phyloP scores from a whole-genome alignment of 1,284 basidiomycete species.

The Entoloma clypeatum region DNA sequence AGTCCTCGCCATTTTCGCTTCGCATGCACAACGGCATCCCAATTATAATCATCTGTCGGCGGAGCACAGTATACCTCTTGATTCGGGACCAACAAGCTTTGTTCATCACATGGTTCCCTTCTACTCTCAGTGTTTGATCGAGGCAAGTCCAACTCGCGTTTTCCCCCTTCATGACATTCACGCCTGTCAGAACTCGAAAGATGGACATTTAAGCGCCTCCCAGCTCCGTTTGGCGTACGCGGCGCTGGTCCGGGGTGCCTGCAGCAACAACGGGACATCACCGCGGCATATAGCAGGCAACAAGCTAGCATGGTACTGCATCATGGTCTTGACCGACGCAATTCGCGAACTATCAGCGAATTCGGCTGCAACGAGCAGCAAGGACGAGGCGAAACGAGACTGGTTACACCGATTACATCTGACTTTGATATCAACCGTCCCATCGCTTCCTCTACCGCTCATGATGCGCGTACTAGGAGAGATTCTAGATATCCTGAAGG shows the following conservation, averaged over 20 bases:
- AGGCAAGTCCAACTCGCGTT: constrained; percentile 40
- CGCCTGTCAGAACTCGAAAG: constrained; percentile 55
- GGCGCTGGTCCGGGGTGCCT: constrained; percentile 57
- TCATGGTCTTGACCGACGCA: constrained; percentile 47
- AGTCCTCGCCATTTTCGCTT: constrained; percentile 62
- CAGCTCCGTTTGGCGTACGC: constrained; percentile 68
- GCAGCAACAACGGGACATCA: constrained; percentile 26
- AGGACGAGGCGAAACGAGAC: constrained; percentile 22
- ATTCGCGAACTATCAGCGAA: constrained; percentile 29
- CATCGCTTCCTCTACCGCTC: constrained; percentile 51
- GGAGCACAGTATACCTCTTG: constrained; percentile 8
- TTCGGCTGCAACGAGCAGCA: constrained; percentile 12
- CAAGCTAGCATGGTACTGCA: constrained; percentile 58
- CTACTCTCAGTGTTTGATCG: constrained; percentile 60
- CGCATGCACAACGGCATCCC: constrained; percentile 43
- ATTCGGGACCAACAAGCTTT: constrained; percentile 28
- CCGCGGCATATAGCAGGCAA: constrained; percentile 23
- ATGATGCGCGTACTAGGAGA: constrained; percentile 52
- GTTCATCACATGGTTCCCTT: constrained; percentile 60
- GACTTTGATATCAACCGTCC: constrained; percentile 54
- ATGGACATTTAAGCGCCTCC: constrained; percentile 50
- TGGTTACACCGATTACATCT: constrained; percentile 53
- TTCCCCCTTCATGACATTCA: constrained; percentile 7
- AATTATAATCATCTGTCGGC: constrained; percentile 13
- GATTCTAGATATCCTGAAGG: constrained; percentile 36